Conservation (phyloP, 805 yeast genomes). For the Jamesozyma spencerorum region DNA sequence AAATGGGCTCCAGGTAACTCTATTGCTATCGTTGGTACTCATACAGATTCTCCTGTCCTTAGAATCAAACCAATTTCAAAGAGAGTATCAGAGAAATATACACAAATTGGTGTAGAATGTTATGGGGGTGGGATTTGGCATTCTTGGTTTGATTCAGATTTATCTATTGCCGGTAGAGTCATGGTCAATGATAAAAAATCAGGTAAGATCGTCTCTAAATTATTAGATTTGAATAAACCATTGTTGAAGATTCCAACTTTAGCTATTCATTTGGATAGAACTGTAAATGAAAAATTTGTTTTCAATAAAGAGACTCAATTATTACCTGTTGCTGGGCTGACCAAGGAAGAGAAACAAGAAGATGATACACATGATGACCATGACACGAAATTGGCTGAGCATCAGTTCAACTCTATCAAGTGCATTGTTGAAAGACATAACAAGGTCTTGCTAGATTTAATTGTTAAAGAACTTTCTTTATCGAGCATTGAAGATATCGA, state of each 20-base stretch:
- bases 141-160: slow-evolving; percentile 93
- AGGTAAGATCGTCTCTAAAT: slow-evolving; percentile 49
- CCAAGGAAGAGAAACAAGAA: slow-evolving; percentile 25
- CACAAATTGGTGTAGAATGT: slow-evolving; percentile 85
- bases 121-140: slow-evolving; percentile 97
- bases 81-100: slow-evolving; percentile 59
- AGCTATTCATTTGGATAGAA: slow-evolving; percentile 84
- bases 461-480: slow-evolving; percentile 58
- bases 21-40: slow-evolving; percentile 86
- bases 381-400: slow-evolving; percentile 38
- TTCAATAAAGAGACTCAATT: slow-evolving; percentile 83
- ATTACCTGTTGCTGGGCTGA: slow-evolving; percentile 73
- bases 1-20: slow-evolving; percentile 71
- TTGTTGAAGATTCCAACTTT: slow-evolving; percentile 84
- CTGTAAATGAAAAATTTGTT: slow-evolving; percentile 68
- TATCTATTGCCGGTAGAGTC: slow-evolving; percentile 87
- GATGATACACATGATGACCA: slow-evolving; percentile 9
- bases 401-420: slow-evolving; percentile 56
- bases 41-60: slow-evolving; percentile 88
- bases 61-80: slow-evolving; percentile 83
- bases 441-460: slow-evolving; percentile 52
- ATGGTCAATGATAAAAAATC: slow-evolving; percentile 43
- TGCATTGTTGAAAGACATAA: slow-evolving; percentile 68
- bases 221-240: slow-evolving; percentile 77
- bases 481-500: slow-evolving; percentile 48